Percentiles rank a stretch among this genome's conserved stretches.
phyloP scores from a whole-genome alignment of 1,284 basidiomycete species.

The Schizophyllum amplum region DNA sequence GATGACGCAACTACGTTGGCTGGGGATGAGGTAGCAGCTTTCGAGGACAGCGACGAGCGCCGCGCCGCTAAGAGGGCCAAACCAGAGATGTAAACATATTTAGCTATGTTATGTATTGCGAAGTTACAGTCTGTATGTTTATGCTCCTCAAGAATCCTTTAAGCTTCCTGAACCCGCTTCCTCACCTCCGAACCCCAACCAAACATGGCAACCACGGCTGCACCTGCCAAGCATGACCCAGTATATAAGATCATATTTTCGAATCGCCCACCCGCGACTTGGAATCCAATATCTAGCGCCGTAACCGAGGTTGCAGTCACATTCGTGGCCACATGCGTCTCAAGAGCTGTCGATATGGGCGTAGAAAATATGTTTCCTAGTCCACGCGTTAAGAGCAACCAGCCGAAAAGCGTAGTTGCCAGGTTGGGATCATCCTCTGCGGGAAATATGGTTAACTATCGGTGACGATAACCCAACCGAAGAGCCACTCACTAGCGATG shows the following conservation, averaged over 20 bases:
- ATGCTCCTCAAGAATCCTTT: too few relatives aligned
- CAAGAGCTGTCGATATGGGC: constrained; percentile 13
- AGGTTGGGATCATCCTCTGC: constrained; percentile 20
- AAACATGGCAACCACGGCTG: constrained; percentile 18
- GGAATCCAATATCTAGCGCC: constrained; percentile 17
- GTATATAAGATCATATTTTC: constrained; percentile 28
- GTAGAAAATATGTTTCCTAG: constrained; percentile 34
- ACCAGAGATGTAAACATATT: too few relatives aligned
- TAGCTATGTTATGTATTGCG: too few relatives aligned
- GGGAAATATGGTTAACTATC: too few relatives aligned
- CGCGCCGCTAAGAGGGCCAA: too few relatives aligned
- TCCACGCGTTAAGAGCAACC: constrained; percentile 29
- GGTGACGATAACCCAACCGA: not conserved
- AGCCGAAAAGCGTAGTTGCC: constrained; percentile 28
- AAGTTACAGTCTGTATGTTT: too few relatives aligned
- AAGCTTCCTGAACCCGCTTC: not conserved
- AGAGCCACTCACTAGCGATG: constrained; percentile 19
- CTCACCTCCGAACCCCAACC: constrained; percentile 15
- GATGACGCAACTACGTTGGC: too few relatives aligned
- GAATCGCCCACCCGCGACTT: constrained; percentile 25
- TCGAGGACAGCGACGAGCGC: too few relatives aligned
- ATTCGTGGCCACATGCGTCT: not conserved
- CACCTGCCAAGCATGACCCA: constrained; percentile 28
- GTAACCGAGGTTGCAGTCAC: not conserved
- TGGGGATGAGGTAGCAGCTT: too few relatives aligned